Percentiles rank a stretch among this genome's conserved stretches.
Evolutionary conservation across 441 rosid genomes (phyloP).

Genomic region (Arabidopsis lyrata): DNA sequence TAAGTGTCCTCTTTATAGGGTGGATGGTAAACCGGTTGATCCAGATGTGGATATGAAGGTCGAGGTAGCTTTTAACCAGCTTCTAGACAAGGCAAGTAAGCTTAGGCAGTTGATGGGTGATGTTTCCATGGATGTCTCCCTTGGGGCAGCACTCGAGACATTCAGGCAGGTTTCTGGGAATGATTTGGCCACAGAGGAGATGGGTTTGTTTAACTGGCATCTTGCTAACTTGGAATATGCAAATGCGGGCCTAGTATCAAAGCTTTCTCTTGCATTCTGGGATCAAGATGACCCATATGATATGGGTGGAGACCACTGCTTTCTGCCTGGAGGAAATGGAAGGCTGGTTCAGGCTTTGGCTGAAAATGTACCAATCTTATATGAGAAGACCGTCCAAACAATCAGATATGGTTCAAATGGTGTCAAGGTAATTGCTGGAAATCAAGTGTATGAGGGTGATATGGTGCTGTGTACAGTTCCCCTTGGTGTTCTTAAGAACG

Average conservation of each 20-base stretch:
- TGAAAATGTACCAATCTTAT: constrained; percentile 85
- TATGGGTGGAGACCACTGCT: constrained; percentile 98
- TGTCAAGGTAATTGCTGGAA: constrained; percentile 86
- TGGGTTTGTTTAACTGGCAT: constrained; percentile 89
- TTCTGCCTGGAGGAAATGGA: constrained; percentile 91
- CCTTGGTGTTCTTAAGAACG: constrained; percentile 87
- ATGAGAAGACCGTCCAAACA: constrained; percentile 83
- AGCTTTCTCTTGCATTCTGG: constrained; percentile 96
- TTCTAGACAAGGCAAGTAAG: constrained; percentile 85
- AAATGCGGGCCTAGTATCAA: constrained; percentile 87
- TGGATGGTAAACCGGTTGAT: constrained; percentile 84
- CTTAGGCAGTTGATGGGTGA: constrained; percentile 96
- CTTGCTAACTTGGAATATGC: constrained; percentile 95
- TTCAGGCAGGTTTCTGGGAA: constrained; percentile 74
- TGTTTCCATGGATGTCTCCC: constrained; percentile 81
- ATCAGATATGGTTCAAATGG: constrained; percentile 87
- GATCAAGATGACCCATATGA: constrained; percentile 98
- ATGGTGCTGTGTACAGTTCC: constrained; percentile 93
- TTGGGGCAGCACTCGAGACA: constrained; percentile 88
- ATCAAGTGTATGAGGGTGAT: constrained; percentile 83
- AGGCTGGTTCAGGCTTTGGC: constrained; percentile 87
- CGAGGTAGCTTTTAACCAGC: constrained; percentile 75
- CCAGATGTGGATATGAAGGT: constrained; percentile 78
- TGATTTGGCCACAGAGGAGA: constrained; percentile 68
- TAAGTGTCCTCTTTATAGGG: constrained; percentile 84